Percentiles rank a stretch among this genome's conserved stretches.
Conservation (phyloP, 768 basidiomycete genomes). For the Boletus coccyginus region DNA sequence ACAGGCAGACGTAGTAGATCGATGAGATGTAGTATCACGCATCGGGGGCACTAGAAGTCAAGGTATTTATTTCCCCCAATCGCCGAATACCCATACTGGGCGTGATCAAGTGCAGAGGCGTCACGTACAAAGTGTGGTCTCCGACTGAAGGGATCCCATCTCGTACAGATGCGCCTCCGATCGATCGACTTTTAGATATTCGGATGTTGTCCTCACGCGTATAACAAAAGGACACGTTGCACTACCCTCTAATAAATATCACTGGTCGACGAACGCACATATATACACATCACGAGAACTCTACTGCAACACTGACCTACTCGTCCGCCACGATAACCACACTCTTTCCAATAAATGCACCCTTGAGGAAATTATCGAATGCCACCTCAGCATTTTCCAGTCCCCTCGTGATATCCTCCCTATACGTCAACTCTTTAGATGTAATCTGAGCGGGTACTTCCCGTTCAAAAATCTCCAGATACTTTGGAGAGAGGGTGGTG, state of each 20-base stretch:
- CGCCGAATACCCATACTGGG: too few species aligned
- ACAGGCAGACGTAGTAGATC: not conserved
- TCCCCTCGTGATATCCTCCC: conserved; percentile 45
- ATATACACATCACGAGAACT: not conserved
- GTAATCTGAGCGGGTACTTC: conserved; percentile 40
- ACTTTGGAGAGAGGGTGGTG: conserved; percentile 27
- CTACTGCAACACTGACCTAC: not conserved
- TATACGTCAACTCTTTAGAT: conserved; percentile 46
- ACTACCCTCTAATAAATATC: too few species aligned
- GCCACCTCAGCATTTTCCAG: conserved; percentile 33
- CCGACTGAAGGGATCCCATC: too few species aligned
- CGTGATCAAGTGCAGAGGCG: too few species aligned
- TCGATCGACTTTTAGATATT: too few species aligned
- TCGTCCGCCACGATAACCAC: conserved; percentile 4
- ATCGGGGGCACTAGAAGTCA: not conserved
- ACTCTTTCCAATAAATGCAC: conserved; percentile 7
- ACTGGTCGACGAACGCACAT: not conserved
- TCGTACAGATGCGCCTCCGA: too few species aligned
- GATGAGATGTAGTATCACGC: not conserved
- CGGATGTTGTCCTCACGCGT: too few species aligned
- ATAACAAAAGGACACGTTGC: too few species aligned
- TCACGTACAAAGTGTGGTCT: too few species aligned
- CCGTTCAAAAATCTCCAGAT: conserved; percentile 37
- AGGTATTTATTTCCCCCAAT: not conserved
- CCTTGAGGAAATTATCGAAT: conserved; percentile 7